phyloP scores from a whole-genome alignment of 192 early-diverging fungal species.

The Backusella liffmaniae region DNA sequence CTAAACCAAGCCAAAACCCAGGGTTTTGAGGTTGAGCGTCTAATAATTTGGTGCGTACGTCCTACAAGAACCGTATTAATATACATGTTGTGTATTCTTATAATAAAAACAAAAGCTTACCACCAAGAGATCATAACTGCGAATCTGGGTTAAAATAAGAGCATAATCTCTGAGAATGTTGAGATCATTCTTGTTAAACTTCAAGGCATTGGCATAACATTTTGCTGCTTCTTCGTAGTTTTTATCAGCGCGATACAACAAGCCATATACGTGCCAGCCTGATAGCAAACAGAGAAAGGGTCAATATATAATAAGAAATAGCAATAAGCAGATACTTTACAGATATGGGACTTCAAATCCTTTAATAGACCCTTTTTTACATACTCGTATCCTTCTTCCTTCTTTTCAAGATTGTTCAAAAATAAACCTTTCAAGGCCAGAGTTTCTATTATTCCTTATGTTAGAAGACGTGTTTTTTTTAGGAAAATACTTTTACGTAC shows the following conservation, averaged over 20 bases:
- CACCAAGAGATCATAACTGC: slow-evolving; percentile 81
- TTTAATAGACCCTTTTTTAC: slow-evolving; percentile 84
- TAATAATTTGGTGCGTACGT: slow-evolving; percentile 68
- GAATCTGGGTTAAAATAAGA: slow-evolving; percentile 81
- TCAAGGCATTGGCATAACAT: slow-evolving; percentile 88
- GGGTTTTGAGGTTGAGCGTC: slow-evolving; percentile 66
- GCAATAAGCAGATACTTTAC: slow-evolving; percentile 44
- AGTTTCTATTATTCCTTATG: slow-evolving; percentile 62
- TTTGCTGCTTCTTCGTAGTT: slow-evolving; percentile 92
- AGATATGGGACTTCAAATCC: slow-evolving; percentile 83
- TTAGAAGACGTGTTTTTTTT: slow-evolving; percentile 1
- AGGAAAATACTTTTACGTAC: slow-evolving; percentile 35
- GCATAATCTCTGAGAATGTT: slow-evolving; percentile 92
- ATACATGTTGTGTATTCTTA: not conserved
- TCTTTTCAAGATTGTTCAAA: slow-evolving; percentile 83
- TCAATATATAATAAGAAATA: not conserved
- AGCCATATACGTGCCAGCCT: slow-evolving; percentile 96
- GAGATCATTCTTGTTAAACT: slow-evolving; percentile 75
- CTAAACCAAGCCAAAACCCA: slow-evolving; percentile 84
- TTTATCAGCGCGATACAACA: slow-evolving; percentile 88
- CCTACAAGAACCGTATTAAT: slow-evolving; percentile 35
- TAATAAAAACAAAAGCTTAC: slow-evolving; percentile 33
- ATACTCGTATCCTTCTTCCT: slow-evolving; percentile 85
- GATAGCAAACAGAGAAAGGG: not conserved
- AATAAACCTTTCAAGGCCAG: slow-evolving; percentile 95